Base-by-base conservation (phyloP, 768 basidiomycete genomes). In the Amanita brunnescens region DNA sequence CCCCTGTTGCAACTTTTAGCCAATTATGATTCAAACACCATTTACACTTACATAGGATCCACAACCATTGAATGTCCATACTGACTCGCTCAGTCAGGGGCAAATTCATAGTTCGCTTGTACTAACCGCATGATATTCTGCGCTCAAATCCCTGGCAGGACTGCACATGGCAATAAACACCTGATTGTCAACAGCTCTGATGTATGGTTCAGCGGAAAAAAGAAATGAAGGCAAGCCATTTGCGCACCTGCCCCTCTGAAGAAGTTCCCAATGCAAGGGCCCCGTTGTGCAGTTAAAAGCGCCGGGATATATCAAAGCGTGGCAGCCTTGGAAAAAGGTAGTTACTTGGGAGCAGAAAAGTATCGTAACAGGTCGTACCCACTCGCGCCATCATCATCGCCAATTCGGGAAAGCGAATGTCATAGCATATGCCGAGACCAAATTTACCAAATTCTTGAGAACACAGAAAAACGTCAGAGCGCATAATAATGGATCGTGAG, bases 221-320 rank as follows among this genome's bases (percentile, higher is more conserved):
- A 5, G 2, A 48, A 26, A 16, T 14, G n/a, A 38, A 39, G 35
- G 7, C 2, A 29, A 38, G n/a, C n/a, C n/a, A n/a, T n/a, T 37
- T 24, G 16, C 74, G n/a, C 61, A 87, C 91, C 92, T 73, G 51
- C 85, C 83, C 45, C 88, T 78, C 61, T 90, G 89, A 18, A 99
- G 74, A 2, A 99, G 72, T 58, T 93, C 89, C 96, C 96, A 99
- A 65, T 98, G 92, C 42, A 96, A 69, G 1, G 94, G 94, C 0
- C 96, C 96, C 0, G 96, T 98, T 3, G 93, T 96, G 60, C 81
- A 69, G 64, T 97, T 99, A 78, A 99, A 98, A 12, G 96, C 96
- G 9, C 83, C 81, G 0, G 96, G 96, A 65, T 97, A 97, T 47
- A 97, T 78, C 58, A 96, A 78, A 6, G 88, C 76, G 49, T 94